Conservation (phyloP, 2,329 filamentous ascomycete genomes). For the Colletotrichum navitas region DNA sequence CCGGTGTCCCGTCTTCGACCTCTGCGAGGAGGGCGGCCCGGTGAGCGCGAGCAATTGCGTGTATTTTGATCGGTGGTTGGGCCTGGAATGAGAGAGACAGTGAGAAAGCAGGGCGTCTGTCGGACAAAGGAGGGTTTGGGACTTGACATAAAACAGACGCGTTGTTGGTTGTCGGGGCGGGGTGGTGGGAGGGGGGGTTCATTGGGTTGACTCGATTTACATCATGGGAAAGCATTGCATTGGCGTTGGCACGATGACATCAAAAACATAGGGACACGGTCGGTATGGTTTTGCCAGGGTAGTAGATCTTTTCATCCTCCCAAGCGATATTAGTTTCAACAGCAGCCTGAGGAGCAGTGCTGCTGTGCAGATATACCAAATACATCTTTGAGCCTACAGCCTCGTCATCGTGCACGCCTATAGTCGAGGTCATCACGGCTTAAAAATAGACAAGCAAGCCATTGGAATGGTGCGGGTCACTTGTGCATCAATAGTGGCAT, state of each 20-base stretch:
- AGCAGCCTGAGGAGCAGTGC: neutral
- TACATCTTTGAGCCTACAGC: neutral
- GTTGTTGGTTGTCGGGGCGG: neutral
- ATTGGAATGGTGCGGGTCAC: neutral
- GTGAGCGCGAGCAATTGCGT: constrained; percentile 91
- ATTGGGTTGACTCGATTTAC: constrained; percentile 21
- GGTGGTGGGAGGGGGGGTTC: neutral
- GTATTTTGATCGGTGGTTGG: constrained; percentile 91
- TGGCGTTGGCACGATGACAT: constrained; percentile 38
- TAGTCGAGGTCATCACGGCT: neutral
- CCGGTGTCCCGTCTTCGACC: constrained; percentile 89
- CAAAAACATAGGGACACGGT: constrained; percentile 9
- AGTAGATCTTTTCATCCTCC: constrained; percentile 25
- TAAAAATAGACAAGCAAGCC: neutral
- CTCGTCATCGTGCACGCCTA: no score
- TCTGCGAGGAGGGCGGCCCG: constrained; percentile 91
- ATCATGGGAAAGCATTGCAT: constrained; percentile 41
- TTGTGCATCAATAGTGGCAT: neutral
- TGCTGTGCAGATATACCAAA: constrained; percentile 28
- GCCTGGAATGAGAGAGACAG: constrained; percentile 40
- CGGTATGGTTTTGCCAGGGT: constrained; percentile 24
- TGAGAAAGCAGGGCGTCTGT: neutral
- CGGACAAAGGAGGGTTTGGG: neutral
- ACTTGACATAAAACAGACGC: neutral
- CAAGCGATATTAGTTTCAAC: constrained; percentile 5